Conservation (phyloP, 2,329 filamentous ascomycete genomes). For the Metarhizium robertsii region DNA sequence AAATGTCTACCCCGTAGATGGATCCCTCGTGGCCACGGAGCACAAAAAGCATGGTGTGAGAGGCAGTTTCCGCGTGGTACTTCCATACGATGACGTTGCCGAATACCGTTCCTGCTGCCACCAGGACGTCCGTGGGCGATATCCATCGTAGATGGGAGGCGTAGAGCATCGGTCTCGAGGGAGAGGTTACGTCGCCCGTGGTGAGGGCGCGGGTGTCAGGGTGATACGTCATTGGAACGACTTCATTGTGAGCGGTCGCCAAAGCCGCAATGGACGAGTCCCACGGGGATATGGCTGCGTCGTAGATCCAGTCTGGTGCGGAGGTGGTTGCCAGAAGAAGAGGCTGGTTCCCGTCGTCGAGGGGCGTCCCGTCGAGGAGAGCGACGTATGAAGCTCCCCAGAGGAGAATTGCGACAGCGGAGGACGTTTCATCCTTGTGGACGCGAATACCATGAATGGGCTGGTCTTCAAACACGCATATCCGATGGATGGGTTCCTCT, state of each 20-base stretch:
- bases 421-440: constrained; percentile 10
- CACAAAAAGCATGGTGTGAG: constrained; percentile 34
- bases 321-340: constrained; percentile 18
- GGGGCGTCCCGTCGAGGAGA: constrained; percentile 18
- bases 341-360: constrained; percentile 8
- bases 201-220: constrained; percentile 25
- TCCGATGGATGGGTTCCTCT: constrained; percentile 24
- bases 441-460: constrained; percentile 64
- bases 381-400: constrained; percentile 64
- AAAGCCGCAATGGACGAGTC: constrained; percentile 41
- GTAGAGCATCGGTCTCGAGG: constrained; percentile 78
- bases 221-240: constrained; percentile 43
- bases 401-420: constrained; percentile 31
- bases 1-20: constrained; percentile 83
- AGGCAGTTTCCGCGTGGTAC: constrained; percentile 33
- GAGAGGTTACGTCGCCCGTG: constrained; percentile 41
- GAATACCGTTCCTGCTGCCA: constrained; percentile 87
- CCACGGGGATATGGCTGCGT: constrained; percentile 46
- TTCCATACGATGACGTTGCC: constrained; percentile 91
- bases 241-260: constrained; percentile 81
- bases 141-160: constrained; percentile 66
- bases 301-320: constrained; percentile 70
- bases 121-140: constrained; percentile 49
- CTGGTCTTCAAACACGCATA: constrained; percentile 56
- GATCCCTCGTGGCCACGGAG: constrained; percentile 77